Percentiles rank a stretch among this genome's conserved stretches.
These are phyloP conservation scores for Deinandra increscens DNA, from an alignment of 129 eudicot genomes.

Conservation along the genomic window DNA sequence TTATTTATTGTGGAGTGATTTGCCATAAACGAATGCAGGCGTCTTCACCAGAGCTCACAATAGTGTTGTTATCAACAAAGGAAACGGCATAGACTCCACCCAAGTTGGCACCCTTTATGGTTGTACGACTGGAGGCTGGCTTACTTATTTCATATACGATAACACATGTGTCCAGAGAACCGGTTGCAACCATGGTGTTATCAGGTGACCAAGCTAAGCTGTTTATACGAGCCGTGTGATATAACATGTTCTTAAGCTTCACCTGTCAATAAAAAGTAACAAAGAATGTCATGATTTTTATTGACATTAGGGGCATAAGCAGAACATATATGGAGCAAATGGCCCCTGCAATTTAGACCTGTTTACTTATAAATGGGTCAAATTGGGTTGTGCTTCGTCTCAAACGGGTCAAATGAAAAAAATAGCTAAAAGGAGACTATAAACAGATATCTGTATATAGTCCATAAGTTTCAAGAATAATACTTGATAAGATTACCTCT, in stretches of 20 bases:
- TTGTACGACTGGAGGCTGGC: slow-evolving; percentile 74
- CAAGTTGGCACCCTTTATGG: slow-evolving; percentile 86
- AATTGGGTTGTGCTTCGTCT: not conserved
- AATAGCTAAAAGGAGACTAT: not conserved
- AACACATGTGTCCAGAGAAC: slow-evolving; percentile 91
- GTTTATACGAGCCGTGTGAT: slow-evolving; percentile 85
- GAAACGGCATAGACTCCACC: slow-evolving; percentile 95
- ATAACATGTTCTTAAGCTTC: slow-evolving; percentile 91
- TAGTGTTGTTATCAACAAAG: slow-evolving; percentile 57
- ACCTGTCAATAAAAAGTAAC: slow-evolving; percentile 45
- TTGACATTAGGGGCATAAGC: not conserved
- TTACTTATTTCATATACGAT: slow-evolving; percentile 73
- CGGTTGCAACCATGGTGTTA: slow-evolving; percentile 88
- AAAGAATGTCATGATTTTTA: slow-evolving; percentile 16
- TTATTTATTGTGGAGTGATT: slow-evolving; percentile 47
- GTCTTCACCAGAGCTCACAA: slow-evolving; percentile 93
- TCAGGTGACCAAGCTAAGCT: slow-evolving; percentile 95
- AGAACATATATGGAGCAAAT: not conserved
- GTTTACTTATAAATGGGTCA: not conserved
- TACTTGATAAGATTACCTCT: slow-evolving; percentile 49
- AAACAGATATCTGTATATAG: not conserved
- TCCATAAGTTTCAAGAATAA: not conserved
- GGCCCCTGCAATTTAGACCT: not conserved
- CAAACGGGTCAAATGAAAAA: not conserved
- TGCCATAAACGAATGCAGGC: slow-evolving; percentile 83